These are phyloP conservation scores for Ceratonia siliqua DNA, from an alignment of 306 rosid genomes.

Conservation along the genomic window DNA sequence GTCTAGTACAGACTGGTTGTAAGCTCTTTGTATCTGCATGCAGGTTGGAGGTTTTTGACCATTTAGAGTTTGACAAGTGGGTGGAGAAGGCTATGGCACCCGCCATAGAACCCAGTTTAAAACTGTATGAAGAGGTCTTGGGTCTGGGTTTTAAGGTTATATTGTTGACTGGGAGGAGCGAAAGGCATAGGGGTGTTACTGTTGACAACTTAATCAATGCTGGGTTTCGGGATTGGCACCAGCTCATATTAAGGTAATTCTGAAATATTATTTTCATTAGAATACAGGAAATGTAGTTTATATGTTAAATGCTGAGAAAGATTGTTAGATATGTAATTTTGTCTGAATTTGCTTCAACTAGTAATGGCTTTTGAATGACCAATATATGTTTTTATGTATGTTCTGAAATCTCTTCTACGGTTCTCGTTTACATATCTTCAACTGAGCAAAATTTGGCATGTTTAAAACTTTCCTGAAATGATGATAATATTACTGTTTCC, in stretches of 20 bases:
- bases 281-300: background rate
- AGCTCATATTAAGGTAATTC: conserved; percentile 76
- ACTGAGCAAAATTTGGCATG: background rate
- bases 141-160: conserved; percentile 74
- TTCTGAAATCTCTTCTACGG: background rate
- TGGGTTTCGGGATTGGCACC: conserved; percentile 76
- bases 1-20: background rate
- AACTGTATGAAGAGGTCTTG: conserved; percentile 72
- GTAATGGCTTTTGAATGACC: background rate
- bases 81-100: conserved; percentile 69
- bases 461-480: background rate
- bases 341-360: background rate
- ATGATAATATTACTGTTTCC: background rate
- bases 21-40: conserved; percentile 31
- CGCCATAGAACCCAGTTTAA: conserved; percentile 68
- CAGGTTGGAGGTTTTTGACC: conserved; percentile 70
- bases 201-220: conserved; percentile 68
- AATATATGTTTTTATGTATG: background rate
- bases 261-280: background rate
- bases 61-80: conserved; percentile 67
- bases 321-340: background rate
- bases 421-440: background rate
- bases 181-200: conserved; percentile 60
- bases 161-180: conserved; percentile 85
- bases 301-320: background rate